These are phyloP conservation scores for Elsinoe ampelina DNA, from an alignment of 2,329 filamentous ascomycete species.

Conservation along the genomic window DNA sequence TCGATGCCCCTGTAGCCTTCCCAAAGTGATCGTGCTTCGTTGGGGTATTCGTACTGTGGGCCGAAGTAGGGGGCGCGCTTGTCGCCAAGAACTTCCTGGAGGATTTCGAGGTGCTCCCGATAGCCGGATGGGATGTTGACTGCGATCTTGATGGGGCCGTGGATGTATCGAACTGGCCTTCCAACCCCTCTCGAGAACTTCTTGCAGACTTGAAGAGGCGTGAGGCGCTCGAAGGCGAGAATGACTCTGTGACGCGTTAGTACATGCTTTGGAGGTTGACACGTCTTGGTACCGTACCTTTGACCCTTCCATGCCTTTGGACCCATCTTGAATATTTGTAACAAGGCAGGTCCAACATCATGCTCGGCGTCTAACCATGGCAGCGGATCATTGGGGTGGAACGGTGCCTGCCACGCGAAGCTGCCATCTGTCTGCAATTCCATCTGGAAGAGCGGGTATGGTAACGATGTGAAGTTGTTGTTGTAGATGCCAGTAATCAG, in stretches of 20 bases:
- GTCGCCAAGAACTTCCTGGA: constrained; percentile 51
- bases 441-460: constrained; percentile 93
- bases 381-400: constrained; percentile 77
- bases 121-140: constrained; percentile 84
- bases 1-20: constrained; percentile 83
- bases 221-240: constrained; percentile 81
- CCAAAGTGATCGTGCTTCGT: constrained; percentile 74
- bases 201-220: constrained; percentile 70
- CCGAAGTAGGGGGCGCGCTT: constrained; percentile 54
- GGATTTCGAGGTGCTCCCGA: constrained; percentile 67
- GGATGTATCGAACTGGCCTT: constrained; percentile 67
- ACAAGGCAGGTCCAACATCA: constrained; percentile 81
- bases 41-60: constrained; percentile 53
- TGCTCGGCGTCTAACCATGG: constrained; percentile 97
- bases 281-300: constrained; percentile 40
- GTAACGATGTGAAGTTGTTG: constrained; percentile 93
- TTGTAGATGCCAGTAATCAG: constrained; percentile 97
- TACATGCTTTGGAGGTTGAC: neutral
- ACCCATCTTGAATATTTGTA: constrained; percentile 94
- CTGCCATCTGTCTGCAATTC: constrained; percentile 74
- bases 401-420: constrained; percentile 88
- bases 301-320: constrained; percentile 71
- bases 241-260: constrained; percentile 54
- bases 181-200: constrained; percentile 71
- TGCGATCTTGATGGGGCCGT: constrained; percentile 70